A percentile compares a stretch with the other conserved stretches of the same genome.
Conservation (phyloP, 805 yeast genomes). For the Diddensiella transvaalensis region DNA sequence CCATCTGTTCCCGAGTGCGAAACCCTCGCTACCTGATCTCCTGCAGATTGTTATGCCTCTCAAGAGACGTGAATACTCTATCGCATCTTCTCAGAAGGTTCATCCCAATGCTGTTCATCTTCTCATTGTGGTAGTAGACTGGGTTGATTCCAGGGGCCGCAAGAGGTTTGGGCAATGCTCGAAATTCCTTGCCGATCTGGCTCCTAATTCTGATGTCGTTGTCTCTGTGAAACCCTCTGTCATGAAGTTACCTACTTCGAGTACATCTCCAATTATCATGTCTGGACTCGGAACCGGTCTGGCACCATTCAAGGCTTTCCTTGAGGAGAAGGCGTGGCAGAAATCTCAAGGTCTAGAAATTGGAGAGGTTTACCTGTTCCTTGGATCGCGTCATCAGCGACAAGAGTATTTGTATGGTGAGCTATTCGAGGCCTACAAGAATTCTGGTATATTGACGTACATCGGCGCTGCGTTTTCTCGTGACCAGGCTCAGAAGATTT, state of each 20-base stretch:
- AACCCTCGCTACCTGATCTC: conserved; percentile 69
- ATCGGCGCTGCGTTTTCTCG: conserved; percentile 98
- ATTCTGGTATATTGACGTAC: conserved; percentile 87
- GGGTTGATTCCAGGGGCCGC: conserved; percentile 85
- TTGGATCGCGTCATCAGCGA: conserved; percentile 93
- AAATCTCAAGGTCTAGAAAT: conserved; percentile 81
- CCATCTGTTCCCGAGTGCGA: conserved; percentile 73
- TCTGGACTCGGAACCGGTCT: conserved; percentile 97
- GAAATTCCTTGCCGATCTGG: conserved; percentile 75
- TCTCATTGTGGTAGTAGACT: conserved; percentile 91
- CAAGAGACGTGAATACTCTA: conserved; percentile 96
- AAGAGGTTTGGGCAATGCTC: conserved; percentile 93
- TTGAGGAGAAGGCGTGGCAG: conserved; percentile 95
- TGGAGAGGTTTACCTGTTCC: conserved; percentile 80
- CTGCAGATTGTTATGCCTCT: conserved; percentile 74
- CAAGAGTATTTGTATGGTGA: conserved; percentile 97
- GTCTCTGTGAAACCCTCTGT: conserved; percentile 96
- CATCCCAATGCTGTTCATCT: conserved; percentile 90
- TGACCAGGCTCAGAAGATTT: conserved; percentile 92
- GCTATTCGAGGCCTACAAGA: conserved; percentile 93
- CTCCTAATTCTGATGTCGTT: conserved; percentile 78
- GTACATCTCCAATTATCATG: conserved; percentile 91
- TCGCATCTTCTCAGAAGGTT: conserved; percentile 90
- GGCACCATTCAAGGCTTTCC: conserved; percentile 96
- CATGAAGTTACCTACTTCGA: conserved; percentile 87